Base-by-base conservation (phyloP, 805 yeast genomes). In the Starmerella tilneyi region DNA sequence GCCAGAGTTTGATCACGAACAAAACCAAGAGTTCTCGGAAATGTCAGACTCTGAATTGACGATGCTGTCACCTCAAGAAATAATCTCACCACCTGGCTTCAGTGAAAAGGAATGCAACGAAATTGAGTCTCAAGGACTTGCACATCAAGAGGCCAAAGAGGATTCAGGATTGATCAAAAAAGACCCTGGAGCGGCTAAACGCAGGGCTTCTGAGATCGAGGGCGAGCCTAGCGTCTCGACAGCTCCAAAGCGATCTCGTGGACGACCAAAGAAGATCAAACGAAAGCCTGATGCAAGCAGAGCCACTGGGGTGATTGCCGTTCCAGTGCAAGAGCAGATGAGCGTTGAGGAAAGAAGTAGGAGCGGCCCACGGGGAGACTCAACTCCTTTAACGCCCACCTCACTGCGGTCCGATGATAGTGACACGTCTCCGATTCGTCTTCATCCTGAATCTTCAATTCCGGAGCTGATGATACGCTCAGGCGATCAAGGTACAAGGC, bases 1-100 rank as follows among this genome's bases (percentile, higher is more conserved):
- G 9, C 33, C 41, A 12, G 41, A 38, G 13, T 38, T 27, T 26
- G 40, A 36, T 16, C 28, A 36, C 11, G 40, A 36, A 15, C 40
- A 36, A 11, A 22, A 16, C 21, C 24, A 36, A 36, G 40, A 36
- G 8, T 36, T 24, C n/a, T 36, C 21, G 12, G 40, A 36, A 11
- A 17, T 24, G 30, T 36, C 40, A 13, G 40, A 36, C 21, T 36
- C 40, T 4, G 40, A 36, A 22, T 30, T 36, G 11, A 36, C 40
- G 8, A 36, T 36, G 40, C 21, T 36, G 9, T 36, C 40, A 4
- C 40, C 40, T 6, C 40, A 23, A 11, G 40, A 36, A 11, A 6
- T 36, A 16, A 13, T 22, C 2, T 36, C 31, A 28, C 27, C 27
- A 9, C 27, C 8, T 11, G 11, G 8, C 11, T 11, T 9, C 27